phyloP scores from a whole-genome alignment of 2,329 filamentous ascomycete species.

The Penicillium sp. region DNA sequence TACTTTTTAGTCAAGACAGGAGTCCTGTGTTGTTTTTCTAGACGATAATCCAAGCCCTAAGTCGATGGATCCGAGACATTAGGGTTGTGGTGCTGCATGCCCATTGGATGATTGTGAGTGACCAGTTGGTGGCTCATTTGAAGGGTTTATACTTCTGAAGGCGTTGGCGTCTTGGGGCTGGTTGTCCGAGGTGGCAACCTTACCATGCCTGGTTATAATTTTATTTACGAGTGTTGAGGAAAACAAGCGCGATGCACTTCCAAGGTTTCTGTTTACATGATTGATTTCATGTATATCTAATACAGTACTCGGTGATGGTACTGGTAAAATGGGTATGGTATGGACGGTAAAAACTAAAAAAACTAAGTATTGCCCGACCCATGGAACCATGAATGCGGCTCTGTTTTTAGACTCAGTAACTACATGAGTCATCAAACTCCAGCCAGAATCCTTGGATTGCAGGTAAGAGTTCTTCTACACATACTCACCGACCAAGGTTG shows the following conservation, averaged over 20 bases:
- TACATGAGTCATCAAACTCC: neutral
- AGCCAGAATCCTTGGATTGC: neutral
- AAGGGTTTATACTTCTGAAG: too few relatives aligned
- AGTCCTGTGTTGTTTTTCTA: slow-evolving; percentile 16
- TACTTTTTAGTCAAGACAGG: slow-evolving; percentile 18
- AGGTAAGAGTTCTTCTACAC: neutral
- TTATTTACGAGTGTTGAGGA: too few relatives aligned
- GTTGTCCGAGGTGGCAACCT: too few relatives aligned
- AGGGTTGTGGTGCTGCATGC: neutral
- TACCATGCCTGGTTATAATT: too few relatives aligned
- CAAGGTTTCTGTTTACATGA: too few relatives aligned
- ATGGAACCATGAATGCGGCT: neutral
- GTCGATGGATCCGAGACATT: neutral
- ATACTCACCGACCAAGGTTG: neutral
- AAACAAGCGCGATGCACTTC: too few relatives aligned
- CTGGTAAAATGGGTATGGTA: neutral
- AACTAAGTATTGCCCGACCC: neutral
- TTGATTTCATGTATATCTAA: too few relatives aligned
- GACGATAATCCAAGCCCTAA: neutral
- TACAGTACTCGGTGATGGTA: neutral
- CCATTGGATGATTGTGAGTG: neutral
- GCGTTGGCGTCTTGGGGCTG: too few relatives aligned
- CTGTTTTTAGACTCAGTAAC: neutral
- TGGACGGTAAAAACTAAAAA: neutral
- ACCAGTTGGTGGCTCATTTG: neutral